phyloP scores from a whole-genome alignment of 768 basidiomycete species.

The Piloderma croceum region DNA sequence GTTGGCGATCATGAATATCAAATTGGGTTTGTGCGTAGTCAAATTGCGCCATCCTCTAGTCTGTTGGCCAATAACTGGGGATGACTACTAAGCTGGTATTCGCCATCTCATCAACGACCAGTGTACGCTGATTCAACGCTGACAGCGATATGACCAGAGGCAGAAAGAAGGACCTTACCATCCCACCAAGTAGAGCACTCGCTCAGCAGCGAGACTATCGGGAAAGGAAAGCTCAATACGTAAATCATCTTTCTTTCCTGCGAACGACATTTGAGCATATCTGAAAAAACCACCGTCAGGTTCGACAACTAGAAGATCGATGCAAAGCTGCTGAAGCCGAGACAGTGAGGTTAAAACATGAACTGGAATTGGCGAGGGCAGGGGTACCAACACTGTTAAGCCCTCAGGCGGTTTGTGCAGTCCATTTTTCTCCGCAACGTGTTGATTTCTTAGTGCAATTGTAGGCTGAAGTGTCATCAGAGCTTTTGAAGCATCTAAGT shows the following conservation, averaged over 20 bases:
- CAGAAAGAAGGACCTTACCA: slow-evolving; percentile 59
- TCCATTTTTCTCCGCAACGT: slow-evolving; percentile 19
- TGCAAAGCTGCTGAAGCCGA: slow-evolving; percentile 51
- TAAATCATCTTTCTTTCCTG: slow-evolving; percentile 52
- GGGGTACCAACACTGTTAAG: slow-evolving; percentile 24
- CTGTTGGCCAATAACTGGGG: background rate
- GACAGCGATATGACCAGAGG: slow-evolving; percentile 58
- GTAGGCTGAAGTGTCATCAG: slow-evolving; percentile 48
- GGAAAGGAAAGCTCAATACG: slow-evolving; percentile 52
- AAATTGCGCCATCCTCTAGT: background rate
- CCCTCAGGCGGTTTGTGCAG: slow-evolving; percentile 26
- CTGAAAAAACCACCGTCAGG: no score
- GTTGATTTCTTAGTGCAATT: slow-evolving; percentile 11
- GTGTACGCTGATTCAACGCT: slow-evolving; percentile 3
- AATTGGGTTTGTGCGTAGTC: background rate
- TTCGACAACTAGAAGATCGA: slow-evolving; percentile 51
- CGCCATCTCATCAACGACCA: slow-evolving; percentile 1
- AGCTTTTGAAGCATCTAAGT: slow-evolving; percentile 45
- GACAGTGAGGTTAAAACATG: slow-evolving; percentile 43
- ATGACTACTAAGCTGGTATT: background rate
- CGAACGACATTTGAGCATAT: no score
- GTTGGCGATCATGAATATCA: background rate
- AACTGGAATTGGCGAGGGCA: slow-evolving; percentile 41
- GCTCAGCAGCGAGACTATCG: slow-evolving; percentile 63
- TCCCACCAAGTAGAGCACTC: slow-evolving; percentile 52